Evolutionary conservation across 2,329 filamentous ascomycete species (phyloP).

Genomic region (Hypoxylon sp.): DNA sequence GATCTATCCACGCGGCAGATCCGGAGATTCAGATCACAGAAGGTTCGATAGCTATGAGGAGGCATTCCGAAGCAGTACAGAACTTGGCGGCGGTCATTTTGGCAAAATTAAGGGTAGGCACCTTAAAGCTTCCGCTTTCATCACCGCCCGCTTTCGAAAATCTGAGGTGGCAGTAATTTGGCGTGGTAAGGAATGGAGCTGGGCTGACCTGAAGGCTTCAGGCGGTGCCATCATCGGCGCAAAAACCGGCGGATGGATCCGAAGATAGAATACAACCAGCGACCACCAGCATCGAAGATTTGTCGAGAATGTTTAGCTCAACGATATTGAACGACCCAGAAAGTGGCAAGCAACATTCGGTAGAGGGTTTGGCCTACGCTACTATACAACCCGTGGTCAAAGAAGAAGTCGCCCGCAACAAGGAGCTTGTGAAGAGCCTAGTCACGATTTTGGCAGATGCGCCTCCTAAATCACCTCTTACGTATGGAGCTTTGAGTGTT

Average conservation of each 20-base stretch:
- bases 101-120: constrained; percentile 72
- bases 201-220: constrained; percentile 53
- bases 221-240: constrained; percentile 61
- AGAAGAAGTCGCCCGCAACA: constrained; percentile 77
- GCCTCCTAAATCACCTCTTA: constrained; percentile 71
- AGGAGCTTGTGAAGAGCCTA: constrained; percentile 72
- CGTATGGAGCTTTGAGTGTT: constrained; percentile 88
- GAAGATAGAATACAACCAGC: constrained; percentile 60
- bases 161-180: constrained; percentile 41
- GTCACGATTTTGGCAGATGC: constrained; percentile 69
- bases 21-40: constrained; percentile 66
- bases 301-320: constrained; percentile 69
- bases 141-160: constrained; percentile 36
- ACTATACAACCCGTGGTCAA: constrained; percentile 87
- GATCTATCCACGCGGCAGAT: constrained; percentile 58
- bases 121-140: constrained; percentile 47
- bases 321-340: constrained; percentile 70
- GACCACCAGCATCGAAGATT: constrained; percentile 70
- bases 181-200: constrained; percentile 32
- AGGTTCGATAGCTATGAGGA: constrained; percentile 67
- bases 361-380: constrained; percentile 92
- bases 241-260: constrained; percentile 48
- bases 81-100: constrained; percentile 77
- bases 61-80: constrained; percentile 69
- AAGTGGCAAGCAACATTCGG: constrained; percentile 70